Evolutionary conservation across 2,329 filamentous ascomycete species (phyloP).

Genomic region (Phaeoacremonium minimum): DNA sequence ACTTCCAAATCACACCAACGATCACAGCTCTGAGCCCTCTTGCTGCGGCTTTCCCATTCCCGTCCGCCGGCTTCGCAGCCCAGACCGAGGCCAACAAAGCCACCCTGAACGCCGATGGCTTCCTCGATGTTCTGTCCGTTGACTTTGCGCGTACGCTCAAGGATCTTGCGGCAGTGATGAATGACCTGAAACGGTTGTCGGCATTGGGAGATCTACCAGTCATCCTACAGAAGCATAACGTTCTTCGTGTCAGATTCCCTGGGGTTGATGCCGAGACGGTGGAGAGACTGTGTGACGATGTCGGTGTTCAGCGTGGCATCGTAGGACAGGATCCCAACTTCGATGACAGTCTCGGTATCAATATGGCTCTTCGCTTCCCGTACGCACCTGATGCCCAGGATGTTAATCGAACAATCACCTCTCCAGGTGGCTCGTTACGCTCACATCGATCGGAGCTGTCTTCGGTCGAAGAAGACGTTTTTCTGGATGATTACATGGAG

Average conservation of each 20-base stretch:
- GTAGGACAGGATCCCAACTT: slow-evolving; percentile 76
- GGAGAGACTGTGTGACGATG: slow-evolving; percentile 78
- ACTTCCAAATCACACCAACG: slow-evolving; percentile 84
- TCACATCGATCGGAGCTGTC: slow-evolving; percentile 29
- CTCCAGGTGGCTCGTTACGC: slow-evolving; percentile 42
- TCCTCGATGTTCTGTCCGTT: slow-evolving; percentile 77
- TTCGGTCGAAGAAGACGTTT: slow-evolving; percentile 33
- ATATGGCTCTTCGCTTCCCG: slow-evolving; percentile 78
- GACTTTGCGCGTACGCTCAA: slow-evolving; percentile 87
- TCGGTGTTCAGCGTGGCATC: slow-evolving; percentile 76
- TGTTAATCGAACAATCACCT: slow-evolving; percentile 28
- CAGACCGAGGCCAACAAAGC: slow-evolving; percentile 38
- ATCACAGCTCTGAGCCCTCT: slow-evolving; percentile 82
- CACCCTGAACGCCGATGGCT: slow-evolving; percentile 74
- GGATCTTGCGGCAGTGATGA: slow-evolving; percentile 73
- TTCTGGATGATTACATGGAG: slow-evolving; percentile 33
- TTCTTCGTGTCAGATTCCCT: slow-evolving; percentile 80
- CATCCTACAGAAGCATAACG: slow-evolving; percentile 60
- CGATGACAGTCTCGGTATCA: slow-evolving; percentile 59
- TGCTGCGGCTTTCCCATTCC: slow-evolving; percentile 46
- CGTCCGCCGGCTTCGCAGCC: slow-evolving; percentile 33
- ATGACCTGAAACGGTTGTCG: slow-evolving; percentile 75
- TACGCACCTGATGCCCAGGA: slow-evolving; percentile 61
- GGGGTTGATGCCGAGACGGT: slow-evolving; percentile 83
- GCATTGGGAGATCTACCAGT: slow-evolving; percentile 80